Evolutionary conservation across 805 yeast species (phyloP).

Genomic region (Teunomyces aglyptinius): DNA sequence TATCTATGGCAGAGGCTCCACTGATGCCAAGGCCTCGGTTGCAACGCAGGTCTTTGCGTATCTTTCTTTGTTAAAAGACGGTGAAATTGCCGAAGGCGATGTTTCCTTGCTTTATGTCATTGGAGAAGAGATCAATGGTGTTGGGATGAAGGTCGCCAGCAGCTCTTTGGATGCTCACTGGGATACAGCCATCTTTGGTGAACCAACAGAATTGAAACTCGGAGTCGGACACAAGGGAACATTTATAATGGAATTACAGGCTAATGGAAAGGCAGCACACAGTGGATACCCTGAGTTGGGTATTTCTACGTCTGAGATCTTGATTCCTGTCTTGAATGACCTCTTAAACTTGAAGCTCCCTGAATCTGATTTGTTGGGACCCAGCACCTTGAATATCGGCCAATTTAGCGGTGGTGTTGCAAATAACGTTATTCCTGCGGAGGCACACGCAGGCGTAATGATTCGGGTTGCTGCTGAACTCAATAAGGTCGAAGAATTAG

Average conservation of each 20-base stretch:
- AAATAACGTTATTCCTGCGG: conserved; percentile 61
- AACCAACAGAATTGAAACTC: conserved; percentile 68
- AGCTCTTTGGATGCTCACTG: conserved; percentile 43
- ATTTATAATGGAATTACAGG: conserved; percentile 39
- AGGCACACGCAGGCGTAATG: conserved; percentile 47
- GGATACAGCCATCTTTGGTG: conserved; percentile 68
- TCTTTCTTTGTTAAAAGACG: conserved; percentile 41
- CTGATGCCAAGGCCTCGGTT: conserved; percentile 72
- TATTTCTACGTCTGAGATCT: conserved; percentile 55
- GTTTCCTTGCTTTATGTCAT: conserved; percentile 59
- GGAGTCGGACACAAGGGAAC: conserved; percentile 72
- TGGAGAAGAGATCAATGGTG: conserved; percentile 69
- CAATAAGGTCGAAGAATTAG: conserved; percentile 32
- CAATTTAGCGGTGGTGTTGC: conserved; percentile 61
- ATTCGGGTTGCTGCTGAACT: conserved; percentile 55
- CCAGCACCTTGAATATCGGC: conserved; percentile 63
- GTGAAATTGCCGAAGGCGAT: conserved; percentile 50
- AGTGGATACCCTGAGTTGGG: conserved; percentile 73
- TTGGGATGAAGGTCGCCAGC: conserved; percentile 55
- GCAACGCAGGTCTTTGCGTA: conserved; percentile 60
- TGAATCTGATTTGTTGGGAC: conserved; percentile 51
- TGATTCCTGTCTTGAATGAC: conserved; percentile 50
- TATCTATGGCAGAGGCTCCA: conserved; percentile 65
- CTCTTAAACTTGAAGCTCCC: conserved; percentile 49
- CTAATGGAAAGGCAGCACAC: conserved; percentile 60